These are phyloP conservation scores for Fusarium sp. DNA, from an alignment of 2,329 filamentous ascomycete genomes.

Conservation along the genomic window DNA sequence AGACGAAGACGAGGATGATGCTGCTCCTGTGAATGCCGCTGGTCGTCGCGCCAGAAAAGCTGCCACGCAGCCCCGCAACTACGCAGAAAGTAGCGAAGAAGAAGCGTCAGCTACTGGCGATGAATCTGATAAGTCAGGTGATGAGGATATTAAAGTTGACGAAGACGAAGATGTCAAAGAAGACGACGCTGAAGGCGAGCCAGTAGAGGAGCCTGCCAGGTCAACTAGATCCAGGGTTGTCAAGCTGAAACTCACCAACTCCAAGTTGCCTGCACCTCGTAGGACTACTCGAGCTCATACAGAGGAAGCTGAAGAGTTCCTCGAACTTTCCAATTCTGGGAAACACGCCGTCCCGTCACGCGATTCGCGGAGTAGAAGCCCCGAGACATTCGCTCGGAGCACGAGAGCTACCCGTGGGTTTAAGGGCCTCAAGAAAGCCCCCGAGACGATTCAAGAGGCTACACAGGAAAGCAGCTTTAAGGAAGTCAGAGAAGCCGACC, in stretches of 20 bases:
- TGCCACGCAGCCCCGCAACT: constrained; percentile 57
- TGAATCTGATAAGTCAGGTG: constrained; percentile 42
- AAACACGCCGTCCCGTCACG: constrained; percentile 61
- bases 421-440: constrained; percentile 61
- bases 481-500: constrained; percentile 49
- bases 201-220: constrained; percentile 29
- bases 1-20: constrained; percentile 57
- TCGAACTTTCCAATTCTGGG: constrained; percentile 70
- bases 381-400: constrained; percentile 58
- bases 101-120: constrained; percentile 47
- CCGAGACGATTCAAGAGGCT: constrained; percentile 62
- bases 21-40: constrained; percentile 57
- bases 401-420: constrained; percentile 59
- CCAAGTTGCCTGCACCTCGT: constrained; percentile 50
- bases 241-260: constrained; percentile 55
- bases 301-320: constrained; percentile 63
- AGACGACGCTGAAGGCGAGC: constrained; percentile 39
- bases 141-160: constrained; percentile 41
- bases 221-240: constrained; percentile 53
- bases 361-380: constrained; percentile 65
- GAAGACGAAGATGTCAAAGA: constrained; percentile 43
- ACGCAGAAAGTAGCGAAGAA: constrained; percentile 58
- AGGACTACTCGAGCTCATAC: constrained; percentile 64
- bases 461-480: constrained; percentile 61
- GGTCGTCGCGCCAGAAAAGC: constrained; percentile 61